A percentile compares a stretch with the other conserved stretches of the same genome.
Conservation (phyloP, 2,329 filamentous ascomycete genomes). For the Ramularia collo-cygni region DNA sequence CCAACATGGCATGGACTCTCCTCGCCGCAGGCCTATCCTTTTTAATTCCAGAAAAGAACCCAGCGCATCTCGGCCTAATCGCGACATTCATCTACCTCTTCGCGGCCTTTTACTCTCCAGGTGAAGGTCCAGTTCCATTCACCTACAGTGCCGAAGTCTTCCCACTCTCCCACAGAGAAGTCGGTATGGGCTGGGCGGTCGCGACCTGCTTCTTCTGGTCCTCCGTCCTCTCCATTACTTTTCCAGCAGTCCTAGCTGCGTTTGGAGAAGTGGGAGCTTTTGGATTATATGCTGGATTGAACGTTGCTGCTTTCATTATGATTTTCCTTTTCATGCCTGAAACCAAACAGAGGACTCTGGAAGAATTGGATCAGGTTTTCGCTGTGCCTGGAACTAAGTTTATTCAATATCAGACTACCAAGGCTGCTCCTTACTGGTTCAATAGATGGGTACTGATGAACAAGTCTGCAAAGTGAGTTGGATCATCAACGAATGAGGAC, state of each 20-base stretch:
- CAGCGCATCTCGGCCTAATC: slow-evolving; percentile 30
- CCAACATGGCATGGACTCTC: slow-evolving; percentile 41
- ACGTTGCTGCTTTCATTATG: slow-evolving; percentile 48
- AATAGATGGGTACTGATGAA: slow-evolving; percentile 24
- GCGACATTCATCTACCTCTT: slow-evolving; percentile 52
- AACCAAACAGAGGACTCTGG: slow-evolving; percentile 43
- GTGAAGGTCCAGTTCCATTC: slow-evolving; percentile 54
- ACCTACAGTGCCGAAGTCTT: slow-evolving; percentile 65
- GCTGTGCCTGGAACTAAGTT: slow-evolving; percentile 41
- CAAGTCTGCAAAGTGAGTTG: slow-evolving; percentile 7
- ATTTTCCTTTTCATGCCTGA: slow-evolving; percentile 46
- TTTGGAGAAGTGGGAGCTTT: slow-evolving; percentile 52
- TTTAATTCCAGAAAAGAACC: slow-evolving; percentile 24
- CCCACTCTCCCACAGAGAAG: slow-evolving; percentile 62
- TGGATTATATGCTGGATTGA: slow-evolving; percentile 50
- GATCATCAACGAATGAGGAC: background rate
- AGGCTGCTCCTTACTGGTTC: slow-evolving; percentile 42
- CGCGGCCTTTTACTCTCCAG: slow-evolving; percentile 35
- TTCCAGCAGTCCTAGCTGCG: slow-evolving; percentile 41
- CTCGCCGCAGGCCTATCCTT: slow-evolving; percentile 43
- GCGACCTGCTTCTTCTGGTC: slow-evolving; percentile 57
- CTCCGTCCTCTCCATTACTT: slow-evolving; percentile 44
- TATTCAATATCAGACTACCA: slow-evolving; percentile 28
- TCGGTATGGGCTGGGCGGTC: slow-evolving; percentile 65
- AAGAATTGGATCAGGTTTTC: slow-evolving; percentile 47